phyloP scores from a whole-genome alignment of 257 asterid genomes.

The Gynochthodes officinalis region DNA sequence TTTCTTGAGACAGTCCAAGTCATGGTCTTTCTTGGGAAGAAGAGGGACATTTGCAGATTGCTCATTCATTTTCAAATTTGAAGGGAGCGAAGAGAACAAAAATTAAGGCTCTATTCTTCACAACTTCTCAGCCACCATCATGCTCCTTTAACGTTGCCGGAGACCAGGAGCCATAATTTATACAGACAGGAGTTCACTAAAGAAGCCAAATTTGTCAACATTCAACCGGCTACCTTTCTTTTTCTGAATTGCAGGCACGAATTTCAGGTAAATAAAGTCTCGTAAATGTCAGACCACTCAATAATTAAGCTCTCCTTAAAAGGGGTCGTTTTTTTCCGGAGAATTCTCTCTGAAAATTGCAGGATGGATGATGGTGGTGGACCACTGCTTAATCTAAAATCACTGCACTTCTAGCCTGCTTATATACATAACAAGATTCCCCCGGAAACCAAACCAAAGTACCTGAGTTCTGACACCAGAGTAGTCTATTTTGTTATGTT shows the following conservation, averaged over 20 bases:
- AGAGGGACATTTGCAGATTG: constrained; percentile 42
- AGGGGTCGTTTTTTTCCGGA: not conserved
- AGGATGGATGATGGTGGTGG: not conserved
- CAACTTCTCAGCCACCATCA: not conserved
- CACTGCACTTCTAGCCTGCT: not conserved
- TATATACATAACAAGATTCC: no score
- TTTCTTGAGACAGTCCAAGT: constrained; percentile 19
- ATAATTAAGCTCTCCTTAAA: not conserved
- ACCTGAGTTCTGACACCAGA: not conserved
- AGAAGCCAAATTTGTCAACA: constrained; percentile 19
- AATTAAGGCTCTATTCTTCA: not conserved
- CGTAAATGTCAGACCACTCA: constrained; percentile 17
- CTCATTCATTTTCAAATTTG: constrained; percentile 43
- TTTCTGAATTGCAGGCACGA: not conserved
- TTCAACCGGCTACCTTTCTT: not conserved
- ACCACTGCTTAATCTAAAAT: not conserved
- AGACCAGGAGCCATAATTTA: constrained; percentile 5
- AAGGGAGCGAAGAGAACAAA: not conserved
- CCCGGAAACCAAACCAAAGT: not conserved
- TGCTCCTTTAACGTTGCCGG: not conserved
- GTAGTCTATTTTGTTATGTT: not conserved
- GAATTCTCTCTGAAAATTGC: not conserved
- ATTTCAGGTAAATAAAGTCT: constrained; percentile 12
- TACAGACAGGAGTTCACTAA: not conserved
- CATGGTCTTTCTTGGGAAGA: constrained; percentile 37